A percentile compares a stretch with the other conserved stretches of the same genome.
Evolutionary conservation across 257 asterid genomes (phyloP).

Genomic region (Przewalskia tangutica): DNA sequence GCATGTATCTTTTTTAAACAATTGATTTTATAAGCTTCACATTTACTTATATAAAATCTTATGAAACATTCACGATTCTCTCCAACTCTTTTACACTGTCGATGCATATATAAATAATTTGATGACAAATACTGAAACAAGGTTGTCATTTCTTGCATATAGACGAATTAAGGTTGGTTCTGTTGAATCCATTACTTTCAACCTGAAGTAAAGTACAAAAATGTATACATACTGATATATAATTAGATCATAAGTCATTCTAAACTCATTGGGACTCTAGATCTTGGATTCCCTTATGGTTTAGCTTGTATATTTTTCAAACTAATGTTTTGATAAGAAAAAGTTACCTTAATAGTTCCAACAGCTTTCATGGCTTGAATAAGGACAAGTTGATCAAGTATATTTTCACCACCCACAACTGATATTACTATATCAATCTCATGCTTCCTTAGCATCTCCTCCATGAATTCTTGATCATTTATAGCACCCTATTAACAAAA

Average conservation of each 20-base stretch:
- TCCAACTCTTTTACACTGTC: background rate
- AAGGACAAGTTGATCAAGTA: conserved; percentile 20
- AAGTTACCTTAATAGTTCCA: conserved; percentile 21
- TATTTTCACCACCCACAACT: conserved; percentile 21
- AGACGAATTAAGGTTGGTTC: no score
- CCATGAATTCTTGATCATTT: conserved; percentile 15
- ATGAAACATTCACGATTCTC: background rate
- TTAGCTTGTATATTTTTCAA: no score
- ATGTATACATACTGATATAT: no score
- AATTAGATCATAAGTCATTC: background rate
- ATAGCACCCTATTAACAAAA: conserved; percentile 15
- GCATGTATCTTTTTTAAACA: background rate
- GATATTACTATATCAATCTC: conserved; percentile 26
- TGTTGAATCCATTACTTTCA: no score
- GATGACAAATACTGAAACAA: no score
- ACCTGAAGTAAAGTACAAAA: no score
- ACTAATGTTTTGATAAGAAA: background rate
- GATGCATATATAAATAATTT: background rate
- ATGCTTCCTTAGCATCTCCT: conserved; percentile 16
- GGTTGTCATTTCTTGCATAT: no score
- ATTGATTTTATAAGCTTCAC: background rate
- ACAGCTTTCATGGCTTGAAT: conserved; percentile 20
- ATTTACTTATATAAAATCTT: background rate
- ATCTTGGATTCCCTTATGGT: background rate
- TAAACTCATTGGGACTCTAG: background rate